Evolutionary conservation across 2,329 filamentous ascomycete genomes (phyloP).

Genomic region (Diaporthe sp.): DNA sequence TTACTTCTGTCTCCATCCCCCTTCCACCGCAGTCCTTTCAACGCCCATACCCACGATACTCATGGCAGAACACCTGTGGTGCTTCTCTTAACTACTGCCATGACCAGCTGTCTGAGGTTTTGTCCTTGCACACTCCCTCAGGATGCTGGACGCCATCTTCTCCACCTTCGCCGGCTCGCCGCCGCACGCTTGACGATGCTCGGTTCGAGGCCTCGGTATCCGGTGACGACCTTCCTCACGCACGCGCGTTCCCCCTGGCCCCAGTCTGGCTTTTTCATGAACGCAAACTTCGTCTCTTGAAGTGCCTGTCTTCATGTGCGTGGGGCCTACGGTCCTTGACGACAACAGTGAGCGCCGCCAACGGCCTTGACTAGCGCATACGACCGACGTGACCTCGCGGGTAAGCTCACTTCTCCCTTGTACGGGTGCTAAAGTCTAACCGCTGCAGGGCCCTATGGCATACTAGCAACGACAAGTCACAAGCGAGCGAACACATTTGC

Average conservation of each 20-base stretch:
- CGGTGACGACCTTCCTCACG: background rate
- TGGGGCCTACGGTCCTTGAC: background rate
- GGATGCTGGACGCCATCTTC: background rate
- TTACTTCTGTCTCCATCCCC: slow-evolving; percentile 26
- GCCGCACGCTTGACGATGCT: background rate
- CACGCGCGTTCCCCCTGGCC: background rate
- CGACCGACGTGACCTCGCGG: background rate
- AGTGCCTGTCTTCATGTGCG: background rate
- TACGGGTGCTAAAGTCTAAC: slow-evolving; percentile 20
- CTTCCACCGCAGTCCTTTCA: slow-evolving; percentile 14
- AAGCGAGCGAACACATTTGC: background rate
- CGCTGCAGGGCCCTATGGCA: background rate
- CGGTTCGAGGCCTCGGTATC: slow-evolving; percentile 10
- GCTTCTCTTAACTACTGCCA: background rate
- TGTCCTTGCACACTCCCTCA: background rate
- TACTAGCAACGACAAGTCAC: slow-evolving; percentile 1
- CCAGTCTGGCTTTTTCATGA: background rate
- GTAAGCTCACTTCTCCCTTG: slow-evolving; percentile 26
- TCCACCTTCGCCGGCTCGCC: slow-evolving; percentile 1
- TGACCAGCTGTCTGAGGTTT: background rate
- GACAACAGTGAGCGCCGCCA: background rate
- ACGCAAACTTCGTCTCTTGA: background rate
- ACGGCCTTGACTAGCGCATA: background rate
- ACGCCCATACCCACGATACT: background rate
- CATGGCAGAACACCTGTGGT: background rate